Evolutionary conservation across 805 yeast species (phyloP).

Genomic region (Barnettozyma californica): DNA sequence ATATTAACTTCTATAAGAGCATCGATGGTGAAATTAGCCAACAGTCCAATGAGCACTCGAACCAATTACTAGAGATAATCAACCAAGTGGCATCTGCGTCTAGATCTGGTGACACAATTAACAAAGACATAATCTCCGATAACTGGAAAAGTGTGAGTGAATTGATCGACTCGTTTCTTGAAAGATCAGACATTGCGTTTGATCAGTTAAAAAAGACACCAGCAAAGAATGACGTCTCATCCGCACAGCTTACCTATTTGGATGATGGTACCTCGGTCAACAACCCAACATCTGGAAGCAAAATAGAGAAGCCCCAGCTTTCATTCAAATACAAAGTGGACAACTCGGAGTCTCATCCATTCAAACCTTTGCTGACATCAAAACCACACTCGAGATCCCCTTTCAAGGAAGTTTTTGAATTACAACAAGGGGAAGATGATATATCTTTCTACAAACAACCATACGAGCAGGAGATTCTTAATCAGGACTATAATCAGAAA

Average conservation of each 20-base stretch:
- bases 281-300: slow-evolving; percentile 20
- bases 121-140: slow-evolving; percentile 40
- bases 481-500: slow-evolving; percentile 60
- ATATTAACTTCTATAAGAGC: slow-evolving; percentile 68
- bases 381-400: slow-evolving; percentile 70
- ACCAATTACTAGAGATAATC: slow-evolving; percentile 39
- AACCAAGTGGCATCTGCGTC: slow-evolving; percentile 37
- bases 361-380: slow-evolving; percentile 60
- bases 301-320: slow-evolving; percentile 63
- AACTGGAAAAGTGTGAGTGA: slow-evolving; percentile 62
- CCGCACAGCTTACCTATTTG: slow-evolving; percentile 36
- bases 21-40: slow-evolving; percentile 44
- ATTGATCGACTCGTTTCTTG: slow-evolving; percentile 65
- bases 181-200: slow-evolving; percentile 65
- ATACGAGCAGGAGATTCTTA: slow-evolving; percentile 66
- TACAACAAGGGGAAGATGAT: slow-evolving; percentile 34
- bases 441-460: slow-evolving; percentile 75
- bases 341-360: slow-evolving; percentile 66
- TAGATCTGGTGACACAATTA: slow-evolving; percentile 25
- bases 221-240: slow-evolving; percentile 4
- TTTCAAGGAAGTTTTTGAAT: slow-evolving; percentile 44
- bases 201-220: slow-evolving; percentile 35
- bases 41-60: slow-evolving; percentile 36
- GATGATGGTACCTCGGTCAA: slow-evolving; percentile 36
- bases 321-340: slow-evolving; percentile 55